Base-by-base conservation (phyloP, 257 asterid species). In the Lycium ferocissimum region DNA sequence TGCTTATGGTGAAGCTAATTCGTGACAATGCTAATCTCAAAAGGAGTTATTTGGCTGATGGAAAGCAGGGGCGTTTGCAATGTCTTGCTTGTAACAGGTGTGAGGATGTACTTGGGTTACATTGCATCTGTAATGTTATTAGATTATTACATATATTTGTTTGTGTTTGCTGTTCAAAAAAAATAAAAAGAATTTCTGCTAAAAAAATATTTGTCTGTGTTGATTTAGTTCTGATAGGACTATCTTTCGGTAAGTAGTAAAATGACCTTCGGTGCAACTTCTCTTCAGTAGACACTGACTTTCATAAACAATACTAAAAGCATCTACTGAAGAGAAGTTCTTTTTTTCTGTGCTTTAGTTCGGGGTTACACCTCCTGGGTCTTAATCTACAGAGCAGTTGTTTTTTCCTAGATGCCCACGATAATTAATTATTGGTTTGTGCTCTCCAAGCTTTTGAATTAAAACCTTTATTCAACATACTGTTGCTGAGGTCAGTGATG, bases 21-120 rank as follows among this genome's bases (percentile, higher is more conserved):
- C 69, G 54, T 83, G 85, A 83, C 20, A 17, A 9, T 69, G 57
- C 58, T 35, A 83, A n/a, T 13, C 45, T 65, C 69, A 83, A 69
- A 83, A 83, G 79, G 62, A 72, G 81, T 69, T 83, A 37, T 69
- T 8, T 83, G 81, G 69, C 85, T 20, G 79, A 83, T 69, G 85
- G 85, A 69, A 83, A 83, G 81, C 70, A 83, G 53, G 85, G 85
- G 7, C 80, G 51, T 83, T 43, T 83, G 62, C 85, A 69, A 53
- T 83, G 85, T 69, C 65, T 54, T 65, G 85, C 79, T 69, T 83
- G 85, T 69, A 75, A 66, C 85, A 83, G 85, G 85, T 83, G 45
- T 53, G 81, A 56, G 66, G 54, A 11, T 83, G 37, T 51, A 69
- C 65, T 53, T 18, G 40, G 85, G 26, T 45, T 38, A 26, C 54